phyloP scores from a whole-genome alignment of 371 early-diverging fungal genomes.

The Enteropsectra breve region DNA sequence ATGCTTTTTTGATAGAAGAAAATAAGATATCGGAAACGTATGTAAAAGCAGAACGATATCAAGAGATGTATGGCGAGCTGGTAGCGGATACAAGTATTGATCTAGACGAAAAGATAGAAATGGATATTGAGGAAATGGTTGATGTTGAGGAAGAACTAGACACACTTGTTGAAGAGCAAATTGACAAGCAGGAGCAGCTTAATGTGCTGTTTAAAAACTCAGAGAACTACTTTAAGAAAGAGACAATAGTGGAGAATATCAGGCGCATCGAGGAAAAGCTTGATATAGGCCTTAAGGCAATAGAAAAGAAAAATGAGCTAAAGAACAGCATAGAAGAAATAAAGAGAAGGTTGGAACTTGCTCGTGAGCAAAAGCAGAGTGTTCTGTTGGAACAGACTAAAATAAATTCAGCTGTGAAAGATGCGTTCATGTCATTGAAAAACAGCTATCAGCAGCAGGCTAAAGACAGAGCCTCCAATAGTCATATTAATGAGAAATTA shows the following conservation, averaged over 20 bases:
- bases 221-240: constrained; percentile 1
- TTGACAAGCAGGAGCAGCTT: not conserved
- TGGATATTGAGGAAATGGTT: not conserved
- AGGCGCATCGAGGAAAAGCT: not conserved
- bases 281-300: constrained; percentile 20
- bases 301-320: constrained; percentile 5
- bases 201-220: constrained; percentile 2
- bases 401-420: no score
- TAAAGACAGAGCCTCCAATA: no score
- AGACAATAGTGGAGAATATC: not conserved
- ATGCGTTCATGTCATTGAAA: no score
- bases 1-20: constrained; percentile 6
- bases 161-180: not conserved
- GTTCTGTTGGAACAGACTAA: no score
- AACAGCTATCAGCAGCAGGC: no score
- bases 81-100: not conserved
- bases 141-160: not conserved
- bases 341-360: not conserved
- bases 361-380: no score
- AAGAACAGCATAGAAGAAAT: not conserved
- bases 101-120: not conserved
- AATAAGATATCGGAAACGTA: not conserved
- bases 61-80: constrained; percentile 10
- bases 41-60: not conserved
- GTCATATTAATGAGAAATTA: no score